These are phyloP conservation scores for Anacardium occidentale DNA, from an alignment of 345 rosid species.

Conservation along the genomic window DNA sequence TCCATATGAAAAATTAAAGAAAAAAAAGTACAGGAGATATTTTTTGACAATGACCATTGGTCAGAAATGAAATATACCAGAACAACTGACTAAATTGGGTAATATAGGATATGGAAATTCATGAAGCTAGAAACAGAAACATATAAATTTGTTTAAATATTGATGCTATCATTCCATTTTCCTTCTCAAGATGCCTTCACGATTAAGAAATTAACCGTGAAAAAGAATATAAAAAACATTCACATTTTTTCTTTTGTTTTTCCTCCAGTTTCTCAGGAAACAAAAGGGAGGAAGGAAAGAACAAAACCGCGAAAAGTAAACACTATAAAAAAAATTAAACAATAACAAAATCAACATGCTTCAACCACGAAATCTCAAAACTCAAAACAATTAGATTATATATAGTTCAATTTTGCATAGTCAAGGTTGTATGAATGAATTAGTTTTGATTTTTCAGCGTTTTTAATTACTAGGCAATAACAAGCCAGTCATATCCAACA, in stretches of 20 bases:
- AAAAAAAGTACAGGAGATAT: neutral
- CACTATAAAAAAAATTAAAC: no score
- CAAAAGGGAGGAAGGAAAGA: neutral
- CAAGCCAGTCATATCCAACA: no score
- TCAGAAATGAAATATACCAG: neutral
- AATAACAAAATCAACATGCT: neutral
- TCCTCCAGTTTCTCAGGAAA: conserved; percentile 12
- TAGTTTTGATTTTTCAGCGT: no score
- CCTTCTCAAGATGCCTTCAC: neutral
- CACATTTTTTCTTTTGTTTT: neutral
- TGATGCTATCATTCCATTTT: neutral
- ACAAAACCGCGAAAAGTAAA: neutral
- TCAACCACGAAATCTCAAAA: neutral
- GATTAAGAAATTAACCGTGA: neutral
- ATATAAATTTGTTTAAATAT: neutral
- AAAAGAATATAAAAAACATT: neutral
- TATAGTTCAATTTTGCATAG: no score
- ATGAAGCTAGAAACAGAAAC: neutral
- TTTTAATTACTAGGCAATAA: no score
- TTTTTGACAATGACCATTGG: neutral
- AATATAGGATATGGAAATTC: neutral
- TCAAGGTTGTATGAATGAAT: no score
- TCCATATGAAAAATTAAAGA: neutral
- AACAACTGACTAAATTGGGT: neutral
- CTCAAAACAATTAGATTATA: no score